phyloP scores from a whole-genome alignment of 169 alveolate genomes.

The Eimeria nieschulzi region DNA sequence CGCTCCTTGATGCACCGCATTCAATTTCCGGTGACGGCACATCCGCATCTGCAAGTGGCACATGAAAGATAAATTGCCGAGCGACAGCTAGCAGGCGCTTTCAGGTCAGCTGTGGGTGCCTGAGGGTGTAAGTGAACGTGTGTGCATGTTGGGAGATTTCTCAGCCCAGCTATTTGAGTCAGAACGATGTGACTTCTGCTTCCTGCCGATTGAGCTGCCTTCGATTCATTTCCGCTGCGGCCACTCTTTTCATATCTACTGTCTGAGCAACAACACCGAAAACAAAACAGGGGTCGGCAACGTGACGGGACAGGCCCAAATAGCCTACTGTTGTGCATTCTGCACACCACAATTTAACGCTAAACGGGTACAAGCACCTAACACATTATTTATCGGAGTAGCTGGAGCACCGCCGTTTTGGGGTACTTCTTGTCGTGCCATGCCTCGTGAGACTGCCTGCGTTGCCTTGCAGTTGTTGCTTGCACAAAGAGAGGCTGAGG shows the following conservation, averaged over 20 bases:
- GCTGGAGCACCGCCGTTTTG: too few relatives aligned
- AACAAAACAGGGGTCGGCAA: conserved; percentile 27
- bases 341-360: conserved; percentile 74
- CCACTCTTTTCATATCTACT: conserved; percentile 73
- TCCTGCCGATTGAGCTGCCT: conserved; percentile 70
- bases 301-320: conserved; percentile 8
- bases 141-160: not conserved
- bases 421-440: not conserved
- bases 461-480: conserved; percentile 66
- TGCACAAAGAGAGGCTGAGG: conserved; percentile 71
- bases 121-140: not conserved
- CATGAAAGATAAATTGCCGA: too few relatives aligned
- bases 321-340: conserved; percentile 51
- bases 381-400: not conserved
- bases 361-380: conserved; percentile 44
- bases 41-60: too few relatives aligned
- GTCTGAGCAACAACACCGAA: conserved; percentile 66
- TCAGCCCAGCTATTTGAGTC: conserved; percentile 65
- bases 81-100: too few relatives aligned
- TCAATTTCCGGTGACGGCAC: too few relatives aligned
- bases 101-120: too few relatives aligned
- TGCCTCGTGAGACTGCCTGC: not conserved
- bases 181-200: conserved; percentile 67
- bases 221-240: conserved; percentile 75
- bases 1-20: too few relatives aligned